Evolutionary conservation across 257 asterid species (phyloP).

Genomic region (Solanum chiquidenum): DNA sequence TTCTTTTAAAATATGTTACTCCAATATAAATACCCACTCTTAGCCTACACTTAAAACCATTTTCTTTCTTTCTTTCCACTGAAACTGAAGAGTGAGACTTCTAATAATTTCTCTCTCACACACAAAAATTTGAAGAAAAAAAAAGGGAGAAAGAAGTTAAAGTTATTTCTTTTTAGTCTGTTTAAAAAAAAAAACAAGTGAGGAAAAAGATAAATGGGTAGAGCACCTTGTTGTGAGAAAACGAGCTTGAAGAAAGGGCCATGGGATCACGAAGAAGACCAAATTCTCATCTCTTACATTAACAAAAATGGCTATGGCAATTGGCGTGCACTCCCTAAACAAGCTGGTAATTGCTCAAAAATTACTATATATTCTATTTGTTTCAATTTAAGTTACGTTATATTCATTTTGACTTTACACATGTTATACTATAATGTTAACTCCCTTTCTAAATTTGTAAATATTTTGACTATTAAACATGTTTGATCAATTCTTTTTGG

Average conservation of each 20-base stretch:
- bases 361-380: accelerated
- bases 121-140: neutral
- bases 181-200: neutral
- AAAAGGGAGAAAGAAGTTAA: neutral
- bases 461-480: neutral
- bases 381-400: neutral
- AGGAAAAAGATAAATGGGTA: neutral
- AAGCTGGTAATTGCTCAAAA: neutral
- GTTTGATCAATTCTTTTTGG: neutral
- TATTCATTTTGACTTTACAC: neutral
- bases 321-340: neutral
- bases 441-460: neutral
- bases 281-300: neutral
- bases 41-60: neutral
- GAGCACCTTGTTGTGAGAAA: neutral
- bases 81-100: neutral
- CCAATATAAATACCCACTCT: neutral
- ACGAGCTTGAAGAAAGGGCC: neutral
- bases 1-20: neutral
- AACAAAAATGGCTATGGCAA: neutral
- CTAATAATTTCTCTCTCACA: neutral
- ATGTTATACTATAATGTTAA: neutral
- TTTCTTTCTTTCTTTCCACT: neutral
- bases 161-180: neutral
- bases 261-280: neutral